Evolutionary conservation across 345 rosid species (phyloP), one percentile per base, ranked within the genome.

Genomic region (Corchorus olitorius): DNA sequence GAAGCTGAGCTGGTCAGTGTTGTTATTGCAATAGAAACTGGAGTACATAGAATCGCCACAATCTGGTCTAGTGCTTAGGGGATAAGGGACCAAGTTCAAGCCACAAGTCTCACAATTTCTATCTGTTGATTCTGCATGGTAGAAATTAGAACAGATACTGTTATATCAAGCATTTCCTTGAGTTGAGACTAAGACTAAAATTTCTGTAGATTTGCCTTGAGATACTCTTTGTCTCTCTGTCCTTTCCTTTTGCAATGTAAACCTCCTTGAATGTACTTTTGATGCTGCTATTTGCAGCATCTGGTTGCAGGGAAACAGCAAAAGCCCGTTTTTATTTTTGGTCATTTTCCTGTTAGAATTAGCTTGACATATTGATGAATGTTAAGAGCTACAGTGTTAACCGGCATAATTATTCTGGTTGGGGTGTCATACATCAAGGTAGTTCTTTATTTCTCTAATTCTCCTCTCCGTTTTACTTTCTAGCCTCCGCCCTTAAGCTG

Each of bases 31-130:
- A 35, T 73, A 5, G 59, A 74, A 74, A n/a, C n/a, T 49, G 48
- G 5, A 49, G 61, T 74, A 74, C 70, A 62, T 63, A 7, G 70
- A 39, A 13, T 77, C 79, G 4, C 79, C 75, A 45, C 78, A 50
- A 3, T 27, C 37, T 19, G 63, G n/a, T 15, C 41, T 37, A 22
- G 55, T 74, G 75, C 65, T 75, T 22, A 66, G 62, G 19, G 71
- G 55, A 27, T 50, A 65, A 37, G 73, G 74, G 11, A 37, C 70
- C 45, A 76, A 53, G 70, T 65, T 66, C 7, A 74, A 65, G 63
- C 55, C 73, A 66, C 77, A 66, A 60, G 52, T 22, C 9, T 52
- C 55, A 76, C 67, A 73, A 54, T n/a, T 76, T 72, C 60, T 46
- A 12, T 2, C 6, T 50, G 69, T 77, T 55, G 65, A 19, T 66